Evolutionary conservation across 345 rosid genomes (phyloP).

Genomic region (Acer negundo): DNA sequence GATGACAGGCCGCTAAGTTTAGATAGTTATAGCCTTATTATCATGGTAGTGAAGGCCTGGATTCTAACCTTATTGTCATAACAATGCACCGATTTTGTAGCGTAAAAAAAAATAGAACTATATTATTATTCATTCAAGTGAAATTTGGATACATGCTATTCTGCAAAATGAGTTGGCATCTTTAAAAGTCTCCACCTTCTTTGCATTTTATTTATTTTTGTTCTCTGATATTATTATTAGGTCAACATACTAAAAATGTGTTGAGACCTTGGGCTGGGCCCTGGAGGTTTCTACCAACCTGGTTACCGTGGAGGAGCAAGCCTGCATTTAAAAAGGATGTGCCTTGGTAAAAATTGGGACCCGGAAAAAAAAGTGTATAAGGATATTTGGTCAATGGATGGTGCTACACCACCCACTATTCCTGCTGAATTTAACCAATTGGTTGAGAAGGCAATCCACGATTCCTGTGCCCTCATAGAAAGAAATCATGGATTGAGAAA

Average conservation of each 20-base stretch:
- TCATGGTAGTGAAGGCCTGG: background rate
- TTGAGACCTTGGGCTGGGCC: slow-evolving; percentile 60
- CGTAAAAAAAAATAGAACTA: background rate
- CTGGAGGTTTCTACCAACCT: slow-evolving; percentile 96
- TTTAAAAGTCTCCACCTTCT: background rate
- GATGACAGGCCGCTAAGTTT: background rate
- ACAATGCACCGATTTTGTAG: background rate
- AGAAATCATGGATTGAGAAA: slow-evolving; percentile 14
- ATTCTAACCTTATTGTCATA: background rate
- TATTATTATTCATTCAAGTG: background rate
- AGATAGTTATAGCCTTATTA: background rate
- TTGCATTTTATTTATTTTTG: background rate
- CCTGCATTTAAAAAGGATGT: slow-evolving; percentile 81
- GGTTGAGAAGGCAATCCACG: slow-evolving; percentile 57
- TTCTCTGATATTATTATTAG: slow-evolving; percentile 31
- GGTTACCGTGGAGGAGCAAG: slow-evolving; percentile 61
- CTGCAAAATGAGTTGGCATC: background rate
- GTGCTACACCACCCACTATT: slow-evolving; percentile 58
- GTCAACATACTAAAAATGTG: slow-evolving; percentile 64
- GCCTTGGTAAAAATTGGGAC: slow-evolving; percentile 92
- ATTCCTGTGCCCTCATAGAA: slow-evolving; percentile 46
- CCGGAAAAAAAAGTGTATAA: slow-evolving; percentile 59
- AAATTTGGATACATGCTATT: background rate
- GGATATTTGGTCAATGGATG: slow-evolving; percentile 51
- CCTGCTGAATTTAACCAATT: slow-evolving; percentile 50